Percentiles rank a stretch among this genome's conserved stretches.
Evolutionary conservation across 2,329 filamentous ascomycete genomes (phyloP).

Genomic region (Penicillium sp.): DNA sequence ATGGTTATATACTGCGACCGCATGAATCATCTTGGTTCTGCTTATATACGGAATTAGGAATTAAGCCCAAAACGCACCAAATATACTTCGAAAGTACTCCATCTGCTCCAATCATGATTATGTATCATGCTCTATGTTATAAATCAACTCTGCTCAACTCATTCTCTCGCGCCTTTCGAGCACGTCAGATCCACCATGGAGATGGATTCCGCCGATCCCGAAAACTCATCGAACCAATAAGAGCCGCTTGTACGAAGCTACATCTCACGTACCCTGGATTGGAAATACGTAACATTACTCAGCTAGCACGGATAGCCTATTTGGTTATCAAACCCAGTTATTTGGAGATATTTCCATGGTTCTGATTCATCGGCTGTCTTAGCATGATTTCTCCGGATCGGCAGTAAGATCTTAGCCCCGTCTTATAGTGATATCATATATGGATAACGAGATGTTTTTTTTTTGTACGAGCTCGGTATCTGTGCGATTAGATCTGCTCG

Average conservation of each 20-base stretch:
- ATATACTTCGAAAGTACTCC: not conserved
- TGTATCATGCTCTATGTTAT: not conserved
- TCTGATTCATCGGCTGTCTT: not conserved
- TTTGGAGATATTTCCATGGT: not conserved
- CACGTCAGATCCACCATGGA: not conserved
- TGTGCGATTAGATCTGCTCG: not conserved
- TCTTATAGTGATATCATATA: not conserved
- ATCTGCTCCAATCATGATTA: not conserved
- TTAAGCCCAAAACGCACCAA: not conserved
- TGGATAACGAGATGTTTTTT: not conserved
- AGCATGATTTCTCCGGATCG: not conserved
- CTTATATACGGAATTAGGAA: not conserved
- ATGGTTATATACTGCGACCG: not conserved
- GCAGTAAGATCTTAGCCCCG: not conserved
- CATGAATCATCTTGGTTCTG: not conserved
- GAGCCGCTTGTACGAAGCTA: not conserved
- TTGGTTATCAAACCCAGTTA: not conserved
- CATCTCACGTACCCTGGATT: not conserved
- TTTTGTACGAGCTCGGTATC: not conserved
- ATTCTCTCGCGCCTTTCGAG: not conserved
- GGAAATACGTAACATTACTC: not conserved
- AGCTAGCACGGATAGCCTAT: not conserved
- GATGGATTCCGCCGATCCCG: conserved; percentile 3
- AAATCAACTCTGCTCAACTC: not conserved
- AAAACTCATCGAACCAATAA: not conserved